Percentiles rank a stretch among this genome's conserved stretches.
Conservation (phyloP, 176 grass and related monocot genomes). For the Puya raimondii region DNA sequence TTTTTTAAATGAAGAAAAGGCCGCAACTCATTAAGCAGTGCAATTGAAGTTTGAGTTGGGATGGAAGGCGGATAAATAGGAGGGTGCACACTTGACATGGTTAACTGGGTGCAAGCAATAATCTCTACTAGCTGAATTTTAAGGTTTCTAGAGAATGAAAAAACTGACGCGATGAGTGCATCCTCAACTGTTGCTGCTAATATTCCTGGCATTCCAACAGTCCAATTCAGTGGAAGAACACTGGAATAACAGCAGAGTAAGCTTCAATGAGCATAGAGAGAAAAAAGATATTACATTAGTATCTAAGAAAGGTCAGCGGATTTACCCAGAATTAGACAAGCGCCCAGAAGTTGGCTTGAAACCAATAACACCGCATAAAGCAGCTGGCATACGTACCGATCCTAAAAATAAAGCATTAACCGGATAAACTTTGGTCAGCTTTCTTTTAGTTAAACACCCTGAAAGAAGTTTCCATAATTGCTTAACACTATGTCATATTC, state of each 20-base stretch:
- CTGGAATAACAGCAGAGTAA: conserved; percentile 26
- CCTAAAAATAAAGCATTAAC: conserved; percentile 26
- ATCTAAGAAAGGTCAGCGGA: neutral
- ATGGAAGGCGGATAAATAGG: no score
- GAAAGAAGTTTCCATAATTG: neutral
- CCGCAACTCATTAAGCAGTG: no score
- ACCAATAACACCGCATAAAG: conserved; percentile 78
- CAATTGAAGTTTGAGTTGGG: no score
- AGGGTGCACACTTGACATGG: no score
- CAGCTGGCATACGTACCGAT: conserved; percentile 76
- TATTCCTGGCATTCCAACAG: conserved; percentile 82
- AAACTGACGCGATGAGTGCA: conserved; percentile 52
- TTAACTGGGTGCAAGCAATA: neutral
- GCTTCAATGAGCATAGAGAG: neutral
- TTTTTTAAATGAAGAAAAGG: neutral
- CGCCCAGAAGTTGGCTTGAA: conserved; percentile 71
- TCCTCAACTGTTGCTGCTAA: conserved; percentile 77
- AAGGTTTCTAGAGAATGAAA: neutral
- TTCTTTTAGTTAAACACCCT: neutral
- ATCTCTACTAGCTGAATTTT: neutral
- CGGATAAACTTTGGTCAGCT: neutral
- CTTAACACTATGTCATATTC: neutral
- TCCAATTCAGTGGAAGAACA: conserved; percentile 88
- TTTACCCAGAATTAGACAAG: conserved; percentile 62
- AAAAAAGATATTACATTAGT: conserved; percentile 5